Evolutionary conservation across 345 rosid species (phyloP).

Genomic region (Melaleuca alternifolia): DNA sequence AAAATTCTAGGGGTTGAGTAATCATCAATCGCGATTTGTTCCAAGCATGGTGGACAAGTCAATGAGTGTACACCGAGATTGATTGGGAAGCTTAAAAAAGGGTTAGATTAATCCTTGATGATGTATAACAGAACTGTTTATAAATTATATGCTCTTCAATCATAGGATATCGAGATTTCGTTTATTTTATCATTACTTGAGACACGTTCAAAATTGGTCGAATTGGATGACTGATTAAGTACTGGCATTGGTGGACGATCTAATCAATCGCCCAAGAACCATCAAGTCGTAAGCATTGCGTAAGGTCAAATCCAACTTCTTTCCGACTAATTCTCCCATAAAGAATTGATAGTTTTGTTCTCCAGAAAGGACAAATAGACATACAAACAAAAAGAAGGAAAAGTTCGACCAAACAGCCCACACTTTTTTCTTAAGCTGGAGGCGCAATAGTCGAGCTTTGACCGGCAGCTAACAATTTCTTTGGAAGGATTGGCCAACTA

Average conservation of each 20-base stretch:
- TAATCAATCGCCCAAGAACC: neutral
- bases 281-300: neutral
- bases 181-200: neutral
- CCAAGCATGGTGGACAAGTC: no score
- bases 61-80: no score
- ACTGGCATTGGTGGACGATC: neutral
- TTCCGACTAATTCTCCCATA: neutral
- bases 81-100: no score
- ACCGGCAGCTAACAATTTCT: neutral
- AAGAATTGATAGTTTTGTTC: neutral
- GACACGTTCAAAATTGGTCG: neutral
- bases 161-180: neutral
- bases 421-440: neutral
- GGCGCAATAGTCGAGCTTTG: neutral
- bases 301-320: neutral
- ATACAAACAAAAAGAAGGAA: neutral
- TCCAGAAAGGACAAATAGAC: neutral
- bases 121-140: no score
- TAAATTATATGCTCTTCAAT: no score
- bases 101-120: no score
- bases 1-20: no score
- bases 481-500: neutral
- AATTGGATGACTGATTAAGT: neutral
- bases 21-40: no score
- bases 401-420: neutral